Evolutionary conservation across 768 basidiomycete species (phyloP).

Genomic region (Hygrophorus pudorinus): DNA sequence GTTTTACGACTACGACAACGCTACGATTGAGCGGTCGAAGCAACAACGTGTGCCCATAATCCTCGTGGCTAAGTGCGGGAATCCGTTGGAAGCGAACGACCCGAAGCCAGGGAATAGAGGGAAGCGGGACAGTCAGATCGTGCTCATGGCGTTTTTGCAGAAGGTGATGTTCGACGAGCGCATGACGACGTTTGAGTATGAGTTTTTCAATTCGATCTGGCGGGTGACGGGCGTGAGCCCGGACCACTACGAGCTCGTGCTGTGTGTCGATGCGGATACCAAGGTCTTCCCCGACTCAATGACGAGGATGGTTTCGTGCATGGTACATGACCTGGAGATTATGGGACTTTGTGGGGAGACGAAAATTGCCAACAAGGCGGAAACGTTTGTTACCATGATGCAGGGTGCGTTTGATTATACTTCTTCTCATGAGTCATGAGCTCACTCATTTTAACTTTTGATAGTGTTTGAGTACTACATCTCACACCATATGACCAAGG

Average conservation of each 20-base stretch:
- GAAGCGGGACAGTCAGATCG: slow-evolving; percentile 97
- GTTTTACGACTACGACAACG: slow-evolving; percentile 91
- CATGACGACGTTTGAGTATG: slow-evolving; percentile 99
- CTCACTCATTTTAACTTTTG: slow-evolving; percentile 8
- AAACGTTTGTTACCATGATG: slow-evolving; percentile 99
- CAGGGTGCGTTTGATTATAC: slow-evolving; percentile 58
- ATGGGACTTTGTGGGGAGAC: slow-evolving; percentile 99
- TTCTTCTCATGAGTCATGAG: not conserved
- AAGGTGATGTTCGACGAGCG: slow-evolving; percentile 99
- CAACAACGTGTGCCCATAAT: slow-evolving; percentile 96
- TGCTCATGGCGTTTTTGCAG: slow-evolving; percentile 95
- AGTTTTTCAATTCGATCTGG: slow-evolving; percentile 99
- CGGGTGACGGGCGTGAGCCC: slow-evolving; percentile 90
- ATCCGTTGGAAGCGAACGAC: slow-evolving; percentile 81
- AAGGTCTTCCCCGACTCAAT: slow-evolving; percentile 99
- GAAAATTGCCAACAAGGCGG: slow-evolving; percentile 98
- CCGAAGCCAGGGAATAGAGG: slow-evolving; percentile 96
- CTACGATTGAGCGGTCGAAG: slow-evolving; percentile 82
- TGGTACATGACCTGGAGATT: slow-evolving; percentile 95
- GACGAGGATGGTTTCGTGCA: slow-evolving; percentile 91
- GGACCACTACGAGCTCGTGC: slow-evolving; percentile 88
- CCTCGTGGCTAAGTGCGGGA: slow-evolving; percentile 92
- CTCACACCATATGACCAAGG: slow-evolving; percentile 98
- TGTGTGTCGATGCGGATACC: slow-evolving; percentile 96
- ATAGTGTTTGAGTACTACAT: slow-evolving; percentile 99